Evolutionary conservation across 2,329 filamentous ascomycete genomes (phyloP).

Genomic region (Aspergillus ustus): DNA sequence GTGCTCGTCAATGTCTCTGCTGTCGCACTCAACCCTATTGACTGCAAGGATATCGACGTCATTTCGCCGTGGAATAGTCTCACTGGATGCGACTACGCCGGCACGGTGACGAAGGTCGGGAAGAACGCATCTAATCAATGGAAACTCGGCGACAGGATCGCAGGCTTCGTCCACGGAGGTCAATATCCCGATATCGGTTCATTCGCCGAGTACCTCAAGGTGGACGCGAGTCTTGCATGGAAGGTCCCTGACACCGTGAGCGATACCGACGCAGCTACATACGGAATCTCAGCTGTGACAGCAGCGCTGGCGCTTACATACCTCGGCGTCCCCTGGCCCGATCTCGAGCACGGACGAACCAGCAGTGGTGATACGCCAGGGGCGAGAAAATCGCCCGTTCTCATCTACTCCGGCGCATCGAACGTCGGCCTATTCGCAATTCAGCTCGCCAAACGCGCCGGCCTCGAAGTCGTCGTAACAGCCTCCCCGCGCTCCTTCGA

Average conservation of each 20-base stretch:
- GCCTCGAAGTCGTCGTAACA: conserved; percentile 14
- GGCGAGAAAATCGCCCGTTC: neutral
- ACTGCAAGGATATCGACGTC: neutral
- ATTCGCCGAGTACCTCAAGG: neutral
- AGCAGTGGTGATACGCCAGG: no score
- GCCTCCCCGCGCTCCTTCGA: conserved; percentile 21
- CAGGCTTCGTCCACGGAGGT: neutral
- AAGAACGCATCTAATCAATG: neutral
- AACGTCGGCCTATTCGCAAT: conserved; percentile 19
- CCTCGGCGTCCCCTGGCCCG: neutral
- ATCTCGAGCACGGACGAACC: neutral
- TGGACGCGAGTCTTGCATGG: neutral
- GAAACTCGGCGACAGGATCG: neutral
- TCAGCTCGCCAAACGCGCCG: conserved; percentile 18
- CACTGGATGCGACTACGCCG: neutral
- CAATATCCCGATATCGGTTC: neutral
- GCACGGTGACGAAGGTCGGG: neutral
- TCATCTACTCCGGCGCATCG: conserved; percentile 18
- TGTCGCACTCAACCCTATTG: neutral
- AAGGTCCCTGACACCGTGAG: neutral
- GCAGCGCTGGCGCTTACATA: neutral
- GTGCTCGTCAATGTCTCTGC: neutral
- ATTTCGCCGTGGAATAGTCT: neutral
- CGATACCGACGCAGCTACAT: neutral
- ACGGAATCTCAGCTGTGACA: neutral